phyloP scores from a whole-genome alignment of 1,139 yeast species.

The Kodamaea arcana region DNA sequence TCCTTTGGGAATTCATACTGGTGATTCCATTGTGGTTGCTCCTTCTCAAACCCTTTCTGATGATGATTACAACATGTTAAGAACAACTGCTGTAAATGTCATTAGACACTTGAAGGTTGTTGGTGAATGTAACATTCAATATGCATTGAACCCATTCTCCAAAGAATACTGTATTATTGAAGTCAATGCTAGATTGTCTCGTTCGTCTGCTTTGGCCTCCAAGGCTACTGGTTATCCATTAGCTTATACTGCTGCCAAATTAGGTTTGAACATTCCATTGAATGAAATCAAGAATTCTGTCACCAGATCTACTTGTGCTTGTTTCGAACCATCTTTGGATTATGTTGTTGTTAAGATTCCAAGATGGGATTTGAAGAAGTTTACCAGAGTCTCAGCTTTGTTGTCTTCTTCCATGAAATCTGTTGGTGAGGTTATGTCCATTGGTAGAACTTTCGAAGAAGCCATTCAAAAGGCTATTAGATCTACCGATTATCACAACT shows the following conservation, averaged over 20 bases:
- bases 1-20: slow-evolving; percentile 98
- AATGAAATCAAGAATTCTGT: slow-evolving; percentile 92
- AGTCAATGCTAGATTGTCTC: slow-evolving; percentile 95
- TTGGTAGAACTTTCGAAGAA: slow-evolving; percentile 97
- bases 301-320: slow-evolving; percentile 91
- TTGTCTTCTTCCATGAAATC: slow-evolving; percentile 96
- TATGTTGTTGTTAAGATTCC: slow-evolving; percentile 98
- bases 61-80: slow-evolving; percentile 96
- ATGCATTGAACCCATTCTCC: slow-evolving; percentile 90
- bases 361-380: slow-evolving; percentile 97
- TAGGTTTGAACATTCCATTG: slow-evolving; percentile 90
- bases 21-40: slow-evolving; percentile 98
- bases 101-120: slow-evolving; percentile 98
- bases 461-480: slow-evolving; percentile 97
- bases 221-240: slow-evolving; percentile 98
- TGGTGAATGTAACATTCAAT: slow-evolving; percentile 98
- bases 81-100: slow-evolving; percentile 96
- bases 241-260: slow-evolving; percentile 96
- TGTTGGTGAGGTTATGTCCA: slow-evolving; percentile 98
- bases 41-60: slow-evolving; percentile 97
- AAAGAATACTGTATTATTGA: slow-evolving; percentile 96
- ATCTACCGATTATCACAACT: slow-evolving; percentile 90
- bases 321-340: slow-evolving; percentile 97
- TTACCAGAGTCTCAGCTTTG: slow-evolving; percentile 85
- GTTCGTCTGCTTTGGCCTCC: slow-evolving; percentile 97